These are phyloP conservation scores for Cymbidium sinense DNA, from an alignment of 106 monocot species.

Conservation along the genomic window DNA sequence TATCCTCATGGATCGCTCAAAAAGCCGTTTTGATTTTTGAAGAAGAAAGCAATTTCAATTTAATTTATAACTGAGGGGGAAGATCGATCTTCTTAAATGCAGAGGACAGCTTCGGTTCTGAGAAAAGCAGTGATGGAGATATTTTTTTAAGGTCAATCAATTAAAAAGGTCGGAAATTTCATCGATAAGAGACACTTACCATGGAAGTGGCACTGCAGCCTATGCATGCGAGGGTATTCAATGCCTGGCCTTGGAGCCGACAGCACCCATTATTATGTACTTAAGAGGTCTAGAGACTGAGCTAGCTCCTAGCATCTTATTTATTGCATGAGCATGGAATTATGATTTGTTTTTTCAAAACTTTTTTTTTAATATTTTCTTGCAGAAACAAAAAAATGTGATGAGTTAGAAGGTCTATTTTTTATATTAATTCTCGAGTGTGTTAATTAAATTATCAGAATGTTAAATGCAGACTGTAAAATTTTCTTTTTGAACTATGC, in stretches of 20 bases:
- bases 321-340: neutral
- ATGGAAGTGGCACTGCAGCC: slow-evolving; percentile 1
- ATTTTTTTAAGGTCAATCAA: neutral
- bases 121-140: neutral
- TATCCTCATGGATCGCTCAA: neutral
- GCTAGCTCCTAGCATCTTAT: neutral
- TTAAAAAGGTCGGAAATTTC: neutral
- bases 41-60: neutral
- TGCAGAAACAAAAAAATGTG: too few species aligned
- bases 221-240: neutral
- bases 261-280: slow-evolving; percentile 1
- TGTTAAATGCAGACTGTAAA: too few species aligned
- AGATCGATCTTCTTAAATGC: slow-evolving; percentile 1
- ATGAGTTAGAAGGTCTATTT: too few species aligned
- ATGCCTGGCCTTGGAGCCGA: neutral
- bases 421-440: too few species aligned
- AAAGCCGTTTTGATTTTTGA: neutral
- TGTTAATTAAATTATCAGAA: too few species aligned
- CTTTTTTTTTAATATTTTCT: too few species aligned
- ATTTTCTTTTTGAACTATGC: too few species aligned
- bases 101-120: neutral
- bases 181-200: neutral
- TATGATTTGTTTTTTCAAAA: neutral
- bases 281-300: neutral
- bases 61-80: neutral